A percentile compares a stretch with the other conserved stretches of the same genome.
Evolutionary conservation across 1,139 yeast species (phyloP).

Genomic region (Suhomyces terraborum): DNA sequence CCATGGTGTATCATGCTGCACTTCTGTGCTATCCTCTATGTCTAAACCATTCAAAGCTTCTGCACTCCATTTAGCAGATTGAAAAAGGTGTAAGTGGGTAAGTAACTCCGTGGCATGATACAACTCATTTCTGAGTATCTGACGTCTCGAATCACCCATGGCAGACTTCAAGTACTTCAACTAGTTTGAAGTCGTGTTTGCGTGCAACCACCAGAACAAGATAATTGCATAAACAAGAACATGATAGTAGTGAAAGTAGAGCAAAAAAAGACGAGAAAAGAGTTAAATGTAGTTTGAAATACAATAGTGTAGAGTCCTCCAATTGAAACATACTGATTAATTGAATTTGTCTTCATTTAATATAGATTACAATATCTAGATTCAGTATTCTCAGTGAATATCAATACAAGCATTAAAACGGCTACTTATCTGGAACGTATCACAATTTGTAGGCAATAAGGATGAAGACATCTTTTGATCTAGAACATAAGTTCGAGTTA

Average conservation of each 20-base stretch:
- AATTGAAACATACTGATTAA: background rate
- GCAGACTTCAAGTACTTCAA: background rate
- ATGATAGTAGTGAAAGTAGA: background rate
- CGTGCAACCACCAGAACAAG: background rate
- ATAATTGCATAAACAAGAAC: background rate
- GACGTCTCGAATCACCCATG: slow-evolving; percentile 12
- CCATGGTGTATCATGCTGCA: background rate
- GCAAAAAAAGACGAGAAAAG: background rate
- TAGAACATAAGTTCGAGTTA: too few species aligned
- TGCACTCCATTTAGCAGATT: slow-evolving; percentile 79
- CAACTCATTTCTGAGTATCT: slow-evolving; percentile 26
- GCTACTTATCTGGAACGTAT: too few species aligned
- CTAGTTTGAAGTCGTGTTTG: background rate
- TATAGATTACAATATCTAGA: background rate
- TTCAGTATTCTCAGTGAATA: too few species aligned
- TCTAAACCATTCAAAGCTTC: slow-evolving; percentile 65
- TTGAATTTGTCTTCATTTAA: background rate
- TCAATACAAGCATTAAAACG: too few species aligned
- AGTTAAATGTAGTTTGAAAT: background rate
- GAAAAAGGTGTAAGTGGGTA: slow-evolving; percentile 54
- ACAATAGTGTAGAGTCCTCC: background rate
- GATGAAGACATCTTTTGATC: too few species aligned
- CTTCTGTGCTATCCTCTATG: background rate
- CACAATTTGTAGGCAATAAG: too few species aligned
- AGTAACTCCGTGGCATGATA: slow-evolving; percentile 30